Evolutionary conservation across 768 basidiomycete species (phyloP), one percentile per base, ranked within the genome.

Genomic region (Naganishia antarctica): DNA sequence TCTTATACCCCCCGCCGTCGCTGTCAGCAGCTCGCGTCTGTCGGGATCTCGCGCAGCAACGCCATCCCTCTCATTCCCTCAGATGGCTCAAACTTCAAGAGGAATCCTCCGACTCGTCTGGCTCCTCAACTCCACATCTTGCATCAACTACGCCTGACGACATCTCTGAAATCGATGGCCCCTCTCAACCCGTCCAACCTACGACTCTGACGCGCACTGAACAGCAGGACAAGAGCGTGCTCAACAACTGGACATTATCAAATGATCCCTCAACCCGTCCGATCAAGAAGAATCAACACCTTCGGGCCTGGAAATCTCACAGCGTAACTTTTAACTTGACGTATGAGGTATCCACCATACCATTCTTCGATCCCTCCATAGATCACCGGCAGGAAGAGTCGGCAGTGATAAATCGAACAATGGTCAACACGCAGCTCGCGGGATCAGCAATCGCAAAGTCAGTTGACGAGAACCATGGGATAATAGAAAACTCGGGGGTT

Each of bases 1-100:
- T 57, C 21, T 13, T 57, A 57, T 57, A 57, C 53, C 53, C 53
- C 40, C 53, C 53, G 3, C 53, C 53, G 32, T 57, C 53, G 4
- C 37, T 57, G 31, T 40, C 53, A 26, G n/a, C 53, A 15, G 31
- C 53, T 23, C 53, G 53, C 12, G 53, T 57, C 18, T n/a, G 21
- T 4, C 53, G 23, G 7, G 53, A 57, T 21, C 34, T 57, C 4
- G 37, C 53, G 12, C 32, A 34, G 11, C 37, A 57, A 2, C 34
- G n/a, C n/a, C 11, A 57, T 41, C 25, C 37, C 31, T 21, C 13
- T 23, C n/a, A 7, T 23, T 40, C 53, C n/a, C 53, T 57, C 11
- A 40, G 21, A 25, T 57, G 53, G 53, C 53, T 57, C 37, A 37
- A 40, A 37, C 37, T 57, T 15, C 32, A 57, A 29, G 53, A 57